Evolutionary conservation across 306 rosid species (phyloP), one percentile per base, ranked within the genome.

Genomic region (Ormosia emarginata): DNA sequence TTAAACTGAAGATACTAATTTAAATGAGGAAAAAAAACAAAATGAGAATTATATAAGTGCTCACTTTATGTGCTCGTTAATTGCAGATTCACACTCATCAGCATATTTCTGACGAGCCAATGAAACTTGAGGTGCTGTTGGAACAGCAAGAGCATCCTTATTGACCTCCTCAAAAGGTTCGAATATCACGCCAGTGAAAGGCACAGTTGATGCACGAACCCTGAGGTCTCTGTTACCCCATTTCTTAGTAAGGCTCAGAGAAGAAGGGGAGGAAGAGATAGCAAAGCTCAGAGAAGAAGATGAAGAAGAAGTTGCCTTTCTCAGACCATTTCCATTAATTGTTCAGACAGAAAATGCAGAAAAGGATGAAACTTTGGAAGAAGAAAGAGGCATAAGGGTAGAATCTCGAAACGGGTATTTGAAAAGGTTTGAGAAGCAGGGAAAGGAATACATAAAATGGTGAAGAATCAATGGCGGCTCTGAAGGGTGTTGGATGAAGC

Each of bases 1-100:
- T n/a, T n/a, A n/a, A n/a, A n/a, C n/a, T n/a, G n/a, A n/a, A n/a
- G n/a, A 77, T 8, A 64, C 41, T 3, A 9, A 65, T 46, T 50
- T n/a, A 71, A 77, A 43, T 10, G 2, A 2, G 11, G 2, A 55
- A 24, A 53, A n/a, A 0, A 11, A 30, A 17, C 10, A 67, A 55
- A 40, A 11, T 0, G 8, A 36, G n/a, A 39, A 24, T 32, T 0
- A 72, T 2, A 67, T 4, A 75, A 64, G 2, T 7, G 83, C 80
- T 74, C 24, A 89, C 90, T 89, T 89, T 1, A 89, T 89, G 81
- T 89, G 92, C 56, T 86, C 87, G 30, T 89, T 89, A 71, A 84
- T 84, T 0, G 70, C 90, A 47, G 87, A 65, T 82, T 89, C 90
- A 73, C 84, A 86, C 44, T 84, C 83, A 70, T 67, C 76, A 14